Base-by-base conservation (phyloP, 2,329 filamentous ascomycete species). In the Davidsoniella neocaledoniae region DNA sequence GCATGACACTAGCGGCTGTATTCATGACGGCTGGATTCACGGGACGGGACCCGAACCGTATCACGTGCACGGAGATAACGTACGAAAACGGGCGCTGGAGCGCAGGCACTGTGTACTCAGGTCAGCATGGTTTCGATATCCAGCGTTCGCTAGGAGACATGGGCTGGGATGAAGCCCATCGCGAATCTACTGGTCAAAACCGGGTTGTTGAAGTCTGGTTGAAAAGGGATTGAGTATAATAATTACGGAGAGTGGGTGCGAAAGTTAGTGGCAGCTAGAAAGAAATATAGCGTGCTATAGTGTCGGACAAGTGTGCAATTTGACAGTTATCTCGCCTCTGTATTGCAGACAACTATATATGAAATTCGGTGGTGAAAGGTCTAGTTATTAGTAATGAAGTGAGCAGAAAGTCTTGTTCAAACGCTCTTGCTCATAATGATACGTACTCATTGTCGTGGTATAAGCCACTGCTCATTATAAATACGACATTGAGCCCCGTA, bases 151-250 rank as follows among this genome's bases (percentile, higher is more conserved):
- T 83, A 53, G 66, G 62, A 53, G 69, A 77, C 1, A 57, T 79
- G 8, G 79, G 79, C 0, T 83, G 79, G 77, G 71, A 77, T 37
- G 16, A 21, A 12, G 59, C 60, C 16, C 65, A 64, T 1, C 59
- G 75, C 7, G 71, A 66, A 1, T 75, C 74, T 0, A 59, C 66
- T 14, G 58, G 61, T 0, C 67, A 68, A 0, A 65, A 68, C 60
- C 71, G 71, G 0, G 68, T 77, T 2, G 71, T 79, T n/a, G 38
- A n/a, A 79, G 74, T 80, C 14, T 81, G 75, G 67, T 65, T 78
- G 49, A 73, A 69, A 16, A 77, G 74, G 59, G 69, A 66, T 45
- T 75, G 55, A 63, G 9, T 23, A 37, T 12, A 3, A 16, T 19
- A 33, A 33, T 8, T 3, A 33, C 10, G 26, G 26, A 33, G 7